Evolutionary conservation across 768 basidiomycete genomes (phyloP), one percentile per base, ranked within the genome.

Genomic region (Termitomyces bulborhizus): DNA sequence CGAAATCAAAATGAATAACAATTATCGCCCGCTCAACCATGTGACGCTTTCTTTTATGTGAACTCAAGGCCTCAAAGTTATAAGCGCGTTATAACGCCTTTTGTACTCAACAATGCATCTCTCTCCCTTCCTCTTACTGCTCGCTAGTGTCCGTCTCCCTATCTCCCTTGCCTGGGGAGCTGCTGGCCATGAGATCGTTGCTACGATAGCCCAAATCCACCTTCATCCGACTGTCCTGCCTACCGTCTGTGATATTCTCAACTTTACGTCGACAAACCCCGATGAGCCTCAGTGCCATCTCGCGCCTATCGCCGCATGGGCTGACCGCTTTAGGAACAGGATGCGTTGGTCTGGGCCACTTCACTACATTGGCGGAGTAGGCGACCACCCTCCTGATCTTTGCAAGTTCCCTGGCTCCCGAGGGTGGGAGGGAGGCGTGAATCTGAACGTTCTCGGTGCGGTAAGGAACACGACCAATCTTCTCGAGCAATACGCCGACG

Each of bases 201-300:
- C 94, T 1, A 96, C 94, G 4, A 89, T 98, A 54, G 96, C 96
- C 1, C 89, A 98, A 67, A 91, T 95, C 56, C 84, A 97, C 67
- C 80, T 98, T 2, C 82, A 91, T 66, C 90, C 90, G 0, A 73
- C 72, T 2, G 85, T 87, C 4, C 75, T 86, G 40, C 76, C 81
- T 2, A 77, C 76, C 32, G 71, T 97, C 52, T 90, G 88, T 60
- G 68, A 73, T 29, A 85, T 98, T 62, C 84, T 97, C 60, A 77
- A 85, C 59, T 69, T 72, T 56, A 69, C 68, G 27, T 72, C 68
- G 9, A 58, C 55, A 41, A 68, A 68, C 54, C 72, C 64, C 13
- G 60, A 63, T 51, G 63, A 59, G 53, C 77, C 71, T 21, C 79
- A 78, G 24, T 94, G 96, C 63, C 85, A 90, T 68, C 79, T 99